Percentiles rank a stretch among this genome's conserved stretches.
phyloP scores from a whole-genome alignment of 768 basidiomycete genomes.

The Rhodotorula taiwanensis region DNA sequence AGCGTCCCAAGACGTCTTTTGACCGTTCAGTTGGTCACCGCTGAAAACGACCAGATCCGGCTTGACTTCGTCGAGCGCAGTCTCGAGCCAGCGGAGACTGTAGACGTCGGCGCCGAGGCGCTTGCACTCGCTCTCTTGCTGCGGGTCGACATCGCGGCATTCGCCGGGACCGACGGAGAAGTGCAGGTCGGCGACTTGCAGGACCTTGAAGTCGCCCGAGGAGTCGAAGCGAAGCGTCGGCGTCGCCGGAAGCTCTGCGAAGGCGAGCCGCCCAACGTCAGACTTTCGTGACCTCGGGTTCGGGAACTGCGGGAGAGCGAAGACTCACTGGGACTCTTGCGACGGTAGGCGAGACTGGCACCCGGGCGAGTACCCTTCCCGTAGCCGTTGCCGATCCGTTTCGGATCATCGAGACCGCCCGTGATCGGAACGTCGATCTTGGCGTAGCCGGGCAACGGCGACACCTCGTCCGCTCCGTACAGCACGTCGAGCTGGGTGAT shows the following conservation, averaged over 20 bases:
- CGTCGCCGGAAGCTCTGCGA: not conserved
- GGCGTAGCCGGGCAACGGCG: constrained; percentile 80
- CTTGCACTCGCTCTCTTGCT: constrained; percentile 6
- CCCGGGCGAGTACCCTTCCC: constrained; percentile 55
- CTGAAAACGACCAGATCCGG: constrained; percentile 88
- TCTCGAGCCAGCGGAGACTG: constrained; percentile 65
- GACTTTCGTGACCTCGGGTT: too few relatives aligned
- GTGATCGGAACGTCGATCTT: constrained; percentile 15
- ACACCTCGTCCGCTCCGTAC: constrained; percentile 62
- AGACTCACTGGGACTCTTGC: constrained; percentile 64
- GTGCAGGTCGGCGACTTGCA: constrained; percentile 90
- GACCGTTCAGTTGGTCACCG: constrained; percentile 90
- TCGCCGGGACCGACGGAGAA: constrained; percentile 71
- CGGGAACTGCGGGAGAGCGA: too few relatives aligned
- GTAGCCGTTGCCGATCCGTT: constrained; percentile 42
- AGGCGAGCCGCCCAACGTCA: too few relatives aligned
- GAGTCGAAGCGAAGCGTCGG: constrained; percentile 73
- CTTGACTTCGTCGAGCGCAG: constrained; percentile 67
- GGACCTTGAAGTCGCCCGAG: constrained; percentile 77
- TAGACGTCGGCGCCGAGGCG: constrained; percentile 60
- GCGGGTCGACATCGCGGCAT: constrained; percentile 51
- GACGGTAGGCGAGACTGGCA: constrained; percentile 56
- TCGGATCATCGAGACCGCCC: constrained; percentile 25
- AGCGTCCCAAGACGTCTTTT: constrained; percentile 81
- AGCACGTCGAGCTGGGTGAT: constrained; percentile 89